A percentile compares a stretch with the other conserved stretches of the same genome.
Conservation (phyloP, 2,329 filamentous ascomycete species). For the Magnaporthiopsis incrustans region DNA sequence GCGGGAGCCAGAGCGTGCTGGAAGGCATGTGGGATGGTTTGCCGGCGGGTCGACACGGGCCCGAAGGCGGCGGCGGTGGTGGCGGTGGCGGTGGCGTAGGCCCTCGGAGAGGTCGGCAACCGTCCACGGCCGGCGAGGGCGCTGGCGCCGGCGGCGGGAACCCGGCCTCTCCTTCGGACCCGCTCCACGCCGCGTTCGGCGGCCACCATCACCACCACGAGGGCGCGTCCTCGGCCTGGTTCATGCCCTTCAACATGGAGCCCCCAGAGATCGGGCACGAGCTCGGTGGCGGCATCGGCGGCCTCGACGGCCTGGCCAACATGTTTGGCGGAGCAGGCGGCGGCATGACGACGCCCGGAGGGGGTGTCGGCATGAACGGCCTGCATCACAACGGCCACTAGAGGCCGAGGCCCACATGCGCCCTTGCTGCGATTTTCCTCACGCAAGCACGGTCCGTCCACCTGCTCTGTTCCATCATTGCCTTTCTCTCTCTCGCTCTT, state of each 20-base stretch:
- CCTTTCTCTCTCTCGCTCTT: not conserved
- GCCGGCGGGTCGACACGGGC: slow-evolving; percentile 15
- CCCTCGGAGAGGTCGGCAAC: not conserved
- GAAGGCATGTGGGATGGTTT: slow-evolving; percentile 33
- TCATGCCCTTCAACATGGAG: slow-evolving; percentile 87
- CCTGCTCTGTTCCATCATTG: not conserved
- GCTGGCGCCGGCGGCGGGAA: not conserved
- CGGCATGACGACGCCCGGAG: slow-evolving; percentile 28
- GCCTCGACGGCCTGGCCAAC: slow-evolving; percentile 39
- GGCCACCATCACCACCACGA: slow-evolving; percentile 28
- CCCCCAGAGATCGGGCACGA: slow-evolving; percentile 55
- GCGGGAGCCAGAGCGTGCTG: slow-evolving; percentile 28
- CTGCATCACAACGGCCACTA: slow-evolving; percentile 9
- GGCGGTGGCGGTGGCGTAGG: not conserved
- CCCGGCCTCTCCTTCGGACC: slow-evolving; percentile 1
- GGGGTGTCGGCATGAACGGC: slow-evolving; percentile 21
- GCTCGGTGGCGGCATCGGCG: slow-evolving; percentile 29
- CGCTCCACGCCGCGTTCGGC: slow-evolving; percentile 18
- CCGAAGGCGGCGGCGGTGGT: not conserved
- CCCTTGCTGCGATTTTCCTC: too few relatives aligned
- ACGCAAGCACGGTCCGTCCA: not conserved
- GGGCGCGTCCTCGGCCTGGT: slow-evolving; percentile 63
- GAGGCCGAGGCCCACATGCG: too few relatives aligned
- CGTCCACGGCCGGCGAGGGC: slow-evolving; percentile 2
- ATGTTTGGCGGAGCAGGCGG: slow-evolving; percentile 35